These are phyloP conservation scores for Coccomyxa sp. DNA, from an alignment of 139 green algal genomes.

Conservation along the genomic window DNA sequence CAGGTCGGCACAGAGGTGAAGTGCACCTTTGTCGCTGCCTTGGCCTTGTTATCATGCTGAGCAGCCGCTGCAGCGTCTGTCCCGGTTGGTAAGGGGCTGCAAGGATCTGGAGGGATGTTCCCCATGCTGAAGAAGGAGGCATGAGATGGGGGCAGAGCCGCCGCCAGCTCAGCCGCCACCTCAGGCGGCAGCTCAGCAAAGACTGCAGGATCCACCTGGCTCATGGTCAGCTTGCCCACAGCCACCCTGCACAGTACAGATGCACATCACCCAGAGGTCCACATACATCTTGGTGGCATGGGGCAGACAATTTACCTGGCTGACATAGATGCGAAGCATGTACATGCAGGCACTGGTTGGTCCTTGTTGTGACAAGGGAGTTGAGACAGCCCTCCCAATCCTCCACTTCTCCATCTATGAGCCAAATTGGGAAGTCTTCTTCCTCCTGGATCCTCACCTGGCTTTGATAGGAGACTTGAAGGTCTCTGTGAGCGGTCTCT, in stretches of 20 bases:
- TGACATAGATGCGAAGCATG: too few species aligned
- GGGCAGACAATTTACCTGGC: too few species aligned
- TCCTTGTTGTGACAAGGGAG: too few species aligned
- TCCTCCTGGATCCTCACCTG: not conserved
- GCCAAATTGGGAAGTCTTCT: too few species aligned
- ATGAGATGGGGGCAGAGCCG: slow-evolving; percentile 5
- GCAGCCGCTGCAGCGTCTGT: not conserved
- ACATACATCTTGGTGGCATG: too few species aligned
- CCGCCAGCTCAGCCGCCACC: slow-evolving; percentile 36
- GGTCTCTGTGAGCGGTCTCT: not conserved
- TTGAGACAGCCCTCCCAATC: too few species aligned
- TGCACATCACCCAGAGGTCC: not conserved
- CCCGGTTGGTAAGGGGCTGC: not conserved
- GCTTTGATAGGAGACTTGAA: not conserved
- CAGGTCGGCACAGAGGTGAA: not conserved
- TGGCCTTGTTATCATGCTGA: not conserved
- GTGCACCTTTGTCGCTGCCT: not conserved
- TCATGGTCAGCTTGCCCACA: slow-evolving; percentile 18
- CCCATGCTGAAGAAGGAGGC: not conserved
- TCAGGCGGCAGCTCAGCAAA: slow-evolving; percentile 45
- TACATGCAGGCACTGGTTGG: too few species aligned
- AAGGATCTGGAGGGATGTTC: not conserved
- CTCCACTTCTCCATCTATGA: too few species aligned
- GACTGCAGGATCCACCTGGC: slow-evolving; percentile 44
- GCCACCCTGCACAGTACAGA: slow-evolving; percentile 5